Conservation (phyloP, 495 filamentous ascomycete species). For the Trichoderma erinaceum region DNA sequence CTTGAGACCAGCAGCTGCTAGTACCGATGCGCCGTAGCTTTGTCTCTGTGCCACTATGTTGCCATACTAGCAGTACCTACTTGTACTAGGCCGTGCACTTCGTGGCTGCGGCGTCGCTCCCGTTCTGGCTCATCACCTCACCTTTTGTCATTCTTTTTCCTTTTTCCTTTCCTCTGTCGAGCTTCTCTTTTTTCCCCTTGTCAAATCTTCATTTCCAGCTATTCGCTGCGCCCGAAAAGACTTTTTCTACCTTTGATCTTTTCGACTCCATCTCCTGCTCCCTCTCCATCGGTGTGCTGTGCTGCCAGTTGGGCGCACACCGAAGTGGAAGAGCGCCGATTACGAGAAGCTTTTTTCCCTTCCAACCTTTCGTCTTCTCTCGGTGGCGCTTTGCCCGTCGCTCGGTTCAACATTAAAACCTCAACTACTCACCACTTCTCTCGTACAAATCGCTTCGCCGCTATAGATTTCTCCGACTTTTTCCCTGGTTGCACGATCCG, state of each 20-base stretch:
- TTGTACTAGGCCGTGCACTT: not conserved
- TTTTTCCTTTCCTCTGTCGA: not conserved
- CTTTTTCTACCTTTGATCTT: not conserved
- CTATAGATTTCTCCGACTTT: no score
- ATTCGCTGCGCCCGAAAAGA: not conserved
- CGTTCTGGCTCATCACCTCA: not conserved
- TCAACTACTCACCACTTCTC: not conserved
- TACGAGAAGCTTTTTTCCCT: not conserved
- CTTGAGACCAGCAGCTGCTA: not conserved
- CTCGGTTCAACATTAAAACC: not conserved
- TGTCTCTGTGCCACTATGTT: no score
- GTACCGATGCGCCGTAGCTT: not conserved
- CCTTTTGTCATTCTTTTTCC: not conserved
- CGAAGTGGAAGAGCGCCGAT: not conserved
- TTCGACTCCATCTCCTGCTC: not conserved
- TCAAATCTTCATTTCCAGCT: not conserved
- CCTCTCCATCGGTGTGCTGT: not conserved
- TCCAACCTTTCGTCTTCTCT: not conserved
- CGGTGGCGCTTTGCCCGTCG: not conserved
- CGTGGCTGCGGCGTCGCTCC: not conserved
- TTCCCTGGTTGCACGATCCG: not conserved
- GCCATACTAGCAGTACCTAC: not conserved
- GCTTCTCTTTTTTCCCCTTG: not conserved
- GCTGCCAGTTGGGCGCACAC: conserved; percentile 1
- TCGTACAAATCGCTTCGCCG: not conserved